Evolutionary conservation across 139 green algal genomes (phyloP), one percentile per base, ranked within the genome.

Genomic region (Pleodorina starrii): DNA sequence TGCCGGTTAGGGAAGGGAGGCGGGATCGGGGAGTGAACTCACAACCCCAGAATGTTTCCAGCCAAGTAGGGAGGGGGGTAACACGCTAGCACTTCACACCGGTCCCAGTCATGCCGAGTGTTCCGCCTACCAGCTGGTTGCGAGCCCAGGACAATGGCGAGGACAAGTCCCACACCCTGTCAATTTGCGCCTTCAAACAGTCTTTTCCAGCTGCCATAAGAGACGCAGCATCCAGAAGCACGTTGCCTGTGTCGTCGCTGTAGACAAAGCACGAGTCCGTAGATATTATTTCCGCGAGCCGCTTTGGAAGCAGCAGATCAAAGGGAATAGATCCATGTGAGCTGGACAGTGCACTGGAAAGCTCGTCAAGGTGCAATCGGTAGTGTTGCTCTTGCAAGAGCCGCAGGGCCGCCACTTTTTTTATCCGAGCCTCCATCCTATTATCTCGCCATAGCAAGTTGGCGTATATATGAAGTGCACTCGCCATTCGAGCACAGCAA

Each of bases 131-230:
- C 78, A 73, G 57, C 54, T 59, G 38, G 54, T 85, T 73, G 19
- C 54, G 36, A 32, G 54, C 78, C 78, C 51, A 74, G 27, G n/a
- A 16, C 19, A 73, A 4, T 4, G 78, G 54, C 23, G 78, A 74
- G 5, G 35, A 38, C 9, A 21, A 19, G 2, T 23, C 21, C 78
- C 78, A 85, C 2, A 40, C 38, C 6, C 78, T 60, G 11, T 57
- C 78, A 9, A 85, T 73, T 5, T 72, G 51, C 36, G 43, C 35
- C 25, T 57, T 54, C 7, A 85, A 36, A 35, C 51, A 54, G 6
- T 60, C 54, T 57, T 85, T 85, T 23, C 78, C 78, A 1, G 78
- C 51, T 25, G 21, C 78, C 38, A 73, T 38, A 7, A 85, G 78
- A 7, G 21, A 51, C 3, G 78, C 51, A 5, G 54, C 35, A 44